phyloP scores from a whole-genome alignment of 495 filamentous ascomycete genomes.

The Hypoxylon crocopeplum region DNA sequence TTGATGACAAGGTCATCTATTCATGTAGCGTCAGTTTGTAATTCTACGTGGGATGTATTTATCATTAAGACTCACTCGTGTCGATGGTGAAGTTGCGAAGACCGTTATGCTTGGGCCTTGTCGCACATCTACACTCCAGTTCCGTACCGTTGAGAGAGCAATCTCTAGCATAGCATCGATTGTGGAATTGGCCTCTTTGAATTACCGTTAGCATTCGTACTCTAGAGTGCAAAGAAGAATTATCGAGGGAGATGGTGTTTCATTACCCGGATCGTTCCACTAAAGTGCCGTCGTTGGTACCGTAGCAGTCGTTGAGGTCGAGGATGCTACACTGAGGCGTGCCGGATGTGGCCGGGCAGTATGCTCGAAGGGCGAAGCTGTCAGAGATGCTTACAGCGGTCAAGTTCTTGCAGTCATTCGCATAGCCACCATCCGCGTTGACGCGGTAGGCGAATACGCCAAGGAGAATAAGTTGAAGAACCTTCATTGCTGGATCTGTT shows the following conservation, averaged over 20 bases:
- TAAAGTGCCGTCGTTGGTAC: background rate
- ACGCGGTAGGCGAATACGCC: background rate
- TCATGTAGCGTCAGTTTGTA: background rate
- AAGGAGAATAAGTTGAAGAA: background rate
- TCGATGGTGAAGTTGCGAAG: background rate
- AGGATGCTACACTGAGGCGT: slow-evolving; percentile 9
- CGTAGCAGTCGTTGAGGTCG: slow-evolving; percentile 6
- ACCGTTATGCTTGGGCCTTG: background rate
- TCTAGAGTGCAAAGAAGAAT: background rate
- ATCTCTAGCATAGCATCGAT: background rate
- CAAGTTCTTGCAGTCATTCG: background rate
- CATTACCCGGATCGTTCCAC: background rate
- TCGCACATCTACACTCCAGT: background rate
- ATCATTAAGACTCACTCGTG: background rate
- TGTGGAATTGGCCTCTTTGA: background rate
- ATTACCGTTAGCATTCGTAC: background rate
- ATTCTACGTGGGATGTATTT: background rate
- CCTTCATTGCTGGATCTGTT: slow-evolving; percentile 5
- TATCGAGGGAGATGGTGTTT: too few species aligned
- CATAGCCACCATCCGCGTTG: background rate
- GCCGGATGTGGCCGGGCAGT: background rate
- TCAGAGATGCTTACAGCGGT: background rate
- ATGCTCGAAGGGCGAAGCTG: background rate
- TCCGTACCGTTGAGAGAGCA: background rate
- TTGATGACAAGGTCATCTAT: slow-evolving; percentile 4